phyloP scores from a whole-genome alignment of 2,329 filamentous ascomycete species.

The Aspergillus pseudotamarii region DNA sequence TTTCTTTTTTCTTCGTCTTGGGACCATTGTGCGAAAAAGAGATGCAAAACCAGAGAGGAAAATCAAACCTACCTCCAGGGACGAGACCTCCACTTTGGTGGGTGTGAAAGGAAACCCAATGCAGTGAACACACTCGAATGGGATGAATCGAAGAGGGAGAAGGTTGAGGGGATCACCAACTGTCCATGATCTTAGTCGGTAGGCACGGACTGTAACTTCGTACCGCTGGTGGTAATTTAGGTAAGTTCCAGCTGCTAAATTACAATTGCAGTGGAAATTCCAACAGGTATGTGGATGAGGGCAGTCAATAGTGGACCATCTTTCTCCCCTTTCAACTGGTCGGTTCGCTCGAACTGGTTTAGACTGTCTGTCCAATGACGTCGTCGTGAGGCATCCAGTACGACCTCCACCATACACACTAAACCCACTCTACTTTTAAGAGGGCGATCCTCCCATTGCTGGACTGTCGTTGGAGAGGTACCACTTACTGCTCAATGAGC shows the following conservation, averaged over 20 bases:
- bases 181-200: neutral
- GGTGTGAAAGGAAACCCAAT: constrained; percentile 5
- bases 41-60: neutral
- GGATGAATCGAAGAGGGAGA: constrained; percentile 1
- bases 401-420: constrained; percentile 1
- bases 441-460: neutral
- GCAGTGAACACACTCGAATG: constrained; percentile 6
- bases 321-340: constrained; percentile 2
- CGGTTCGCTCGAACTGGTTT: constrained; percentile 18
- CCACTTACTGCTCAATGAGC: neutral
- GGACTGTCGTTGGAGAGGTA: neutral
- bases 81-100: constrained; percentile 2
- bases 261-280: neutral
- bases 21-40: neutral
- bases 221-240: neutral
- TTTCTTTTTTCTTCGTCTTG: neutral
- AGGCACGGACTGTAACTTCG: neutral
- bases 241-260: neutral
- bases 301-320: constrained; percentile 22
- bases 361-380: constrained; percentile 30
- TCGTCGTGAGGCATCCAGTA: constrained; percentile 29
- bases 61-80: constrained; percentile 11
- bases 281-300: constrained; percentile 1
- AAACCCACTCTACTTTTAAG: neutral
- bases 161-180: constrained; percentile 3